These are phyloP conservation scores for Schizochytrium sp. DNA, from an alignment of 108 stramenopile genomes.

Conservation along the genomic window DNA sequence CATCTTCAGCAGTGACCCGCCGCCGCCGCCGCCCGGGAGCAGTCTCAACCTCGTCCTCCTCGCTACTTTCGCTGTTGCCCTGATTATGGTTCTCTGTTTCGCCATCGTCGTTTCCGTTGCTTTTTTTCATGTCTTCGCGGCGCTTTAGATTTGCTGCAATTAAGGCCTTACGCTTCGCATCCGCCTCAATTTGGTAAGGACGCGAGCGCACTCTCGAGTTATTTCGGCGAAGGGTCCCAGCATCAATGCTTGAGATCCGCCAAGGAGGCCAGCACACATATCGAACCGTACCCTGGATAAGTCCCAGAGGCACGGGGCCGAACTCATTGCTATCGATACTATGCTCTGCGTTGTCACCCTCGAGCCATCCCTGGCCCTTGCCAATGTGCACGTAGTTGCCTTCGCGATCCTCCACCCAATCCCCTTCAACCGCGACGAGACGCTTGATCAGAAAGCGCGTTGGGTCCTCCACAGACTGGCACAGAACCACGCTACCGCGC, in stretches of 20 bases:
- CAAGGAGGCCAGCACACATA: neutral
- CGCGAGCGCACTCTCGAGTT: neutral
- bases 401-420: neutral
- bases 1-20: neutral
- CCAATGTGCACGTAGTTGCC: neutral
- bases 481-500: neutral
- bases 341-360: neutral
- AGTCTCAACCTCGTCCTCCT: neutral
- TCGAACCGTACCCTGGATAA: neutral
- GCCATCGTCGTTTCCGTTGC: neutral
- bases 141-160: neutral
- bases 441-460: neutral
- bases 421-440: neutral
- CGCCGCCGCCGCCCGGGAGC: no score
- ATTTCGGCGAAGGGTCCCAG: neutral
- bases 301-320: constrained; percentile 1
- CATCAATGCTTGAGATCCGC: neutral
- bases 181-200: neutral
- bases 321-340: neutral
- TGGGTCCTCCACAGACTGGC: neutral
- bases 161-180: neutral
- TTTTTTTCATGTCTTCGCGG: neutral
- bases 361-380: neutral
- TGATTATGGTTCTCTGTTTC: neutral
- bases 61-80: neutral